Evolutionary conservation across 2,329 filamentous ascomycete genomes (phyloP), one percentile per base, ranked within the genome.

Genomic region (Niveomyces coronatus): DNA sequence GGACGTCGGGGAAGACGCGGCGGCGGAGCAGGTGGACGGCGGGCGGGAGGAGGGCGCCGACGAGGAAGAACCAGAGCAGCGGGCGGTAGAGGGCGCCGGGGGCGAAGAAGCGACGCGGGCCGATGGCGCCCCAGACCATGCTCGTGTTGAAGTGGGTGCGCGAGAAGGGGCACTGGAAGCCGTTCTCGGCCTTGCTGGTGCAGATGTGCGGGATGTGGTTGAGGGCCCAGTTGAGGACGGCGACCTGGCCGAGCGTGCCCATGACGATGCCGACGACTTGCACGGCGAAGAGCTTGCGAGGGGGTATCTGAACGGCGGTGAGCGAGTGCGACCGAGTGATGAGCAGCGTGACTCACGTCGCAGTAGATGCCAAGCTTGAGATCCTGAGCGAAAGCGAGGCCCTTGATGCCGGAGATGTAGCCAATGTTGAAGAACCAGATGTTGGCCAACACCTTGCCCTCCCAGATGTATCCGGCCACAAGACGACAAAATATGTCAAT

Each of bases 61-160:
- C 55, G 15, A 75, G 54, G 56, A 68, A 77, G 57, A 73, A 75
- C 54, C 60, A 74, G 35, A 69, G 60, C 14, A 76, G 53, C 0
- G 55, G 48, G 0, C 60, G 56, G 48, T 77, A 76, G 4, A 73
- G 55, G 3, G 65, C 59, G 3, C 67, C 69, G 0, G 60, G 49
- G 1, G 65, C 65, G 49, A 76, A 76, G 49, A 77, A 71, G 2
- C 71, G 62, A 2, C 59, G 52, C 1, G 74, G 73, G 0, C 73
- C 74, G 17, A 77, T 70, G 13, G 70, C 58, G 22, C 74, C 74
- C 71, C 70, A 74, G 37, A 73, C 65, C 31, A 74, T 58, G 6
- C 69, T 73, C 4, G 64, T 67, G 18, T 67, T 73, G 54, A 74
- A 76, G 51, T 62, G 53, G 6, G 59, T 56, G 23, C 50, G 48